Evolutionary conservation across 2,329 filamentous ascomycete species (phyloP).

Genomic region (Fusarium bactridioides): DNA sequence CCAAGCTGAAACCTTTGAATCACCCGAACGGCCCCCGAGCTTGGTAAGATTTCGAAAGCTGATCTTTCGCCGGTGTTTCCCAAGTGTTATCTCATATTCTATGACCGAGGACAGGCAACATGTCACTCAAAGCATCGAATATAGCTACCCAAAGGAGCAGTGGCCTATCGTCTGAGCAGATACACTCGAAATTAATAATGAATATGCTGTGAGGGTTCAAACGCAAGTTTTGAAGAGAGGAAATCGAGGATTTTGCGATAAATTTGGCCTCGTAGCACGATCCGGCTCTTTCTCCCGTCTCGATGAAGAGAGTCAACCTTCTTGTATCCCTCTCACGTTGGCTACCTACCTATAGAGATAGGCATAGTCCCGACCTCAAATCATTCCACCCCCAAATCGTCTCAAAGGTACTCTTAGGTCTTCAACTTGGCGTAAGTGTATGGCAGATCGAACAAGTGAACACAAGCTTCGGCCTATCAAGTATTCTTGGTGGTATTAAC

Average conservation of each 20-base stretch:
- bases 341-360: not conserved
- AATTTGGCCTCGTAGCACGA: not conserved
- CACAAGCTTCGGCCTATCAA: slow-evolving; percentile 4
- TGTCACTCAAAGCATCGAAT: not conserved
- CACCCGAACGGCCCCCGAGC: not conserved
- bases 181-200: not conserved
- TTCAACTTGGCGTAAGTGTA: not conserved
- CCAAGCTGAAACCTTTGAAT: not conserved
- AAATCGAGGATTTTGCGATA: not conserved
- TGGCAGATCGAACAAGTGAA: not conserved
- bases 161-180: not conserved
- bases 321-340: not conserved
- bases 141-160: not conserved
- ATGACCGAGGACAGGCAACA: not conserved
- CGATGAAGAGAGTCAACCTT: not conserved
- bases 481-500: slow-evolving; percentile 29
- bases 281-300: not conserved
- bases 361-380: not conserved
- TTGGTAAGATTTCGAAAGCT: not conserved
- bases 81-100: not conserved
- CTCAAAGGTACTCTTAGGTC: not conserved
- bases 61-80: not conserved
- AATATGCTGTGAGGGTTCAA: not conserved
- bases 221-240: not conserved
- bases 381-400: not conserved